Percentiles rank a stretch among this genome's conserved stretches.
These are phyloP conservation scores for Trametes punicea DNA, from an alignment of 768 basidiomycete genomes.

Conservation along the genomic window DNA sequence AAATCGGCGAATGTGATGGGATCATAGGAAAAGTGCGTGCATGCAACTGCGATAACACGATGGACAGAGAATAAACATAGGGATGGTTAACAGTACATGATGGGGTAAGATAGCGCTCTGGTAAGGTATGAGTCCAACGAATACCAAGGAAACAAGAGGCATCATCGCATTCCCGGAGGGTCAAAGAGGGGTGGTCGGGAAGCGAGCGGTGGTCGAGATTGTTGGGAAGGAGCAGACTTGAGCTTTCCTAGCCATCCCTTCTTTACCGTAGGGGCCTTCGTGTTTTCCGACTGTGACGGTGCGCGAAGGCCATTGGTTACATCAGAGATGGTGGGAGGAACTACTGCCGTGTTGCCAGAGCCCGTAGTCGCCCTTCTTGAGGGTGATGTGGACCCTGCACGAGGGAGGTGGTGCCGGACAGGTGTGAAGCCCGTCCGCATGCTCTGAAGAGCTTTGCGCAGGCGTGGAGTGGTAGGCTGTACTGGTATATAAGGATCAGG, in stretches of 20 bases:
- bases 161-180: constrained; percentile 11
- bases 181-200: constrained; percentile 12
- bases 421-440: constrained; percentile 73
- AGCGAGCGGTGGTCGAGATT: constrained; percentile 1
- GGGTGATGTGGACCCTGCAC: constrained; percentile 47
- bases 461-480: constrained; percentile 52
- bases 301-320: constrained; percentile 62
- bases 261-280: constrained; percentile 43
- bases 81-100: constrained; percentile 15
- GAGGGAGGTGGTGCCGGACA: constrained; percentile 47
- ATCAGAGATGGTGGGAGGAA: constrained; percentile 42
- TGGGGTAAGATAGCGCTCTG: constrained; percentile 9
- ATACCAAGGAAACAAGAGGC: background rate
- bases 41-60: constrained; percentile 12
- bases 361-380: constrained; percentile 43
- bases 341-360: constrained; percentile 28
- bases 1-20: background rate
- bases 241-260: constrained; percentile 74
- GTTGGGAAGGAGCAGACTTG: constrained; percentile 36
- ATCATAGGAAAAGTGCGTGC: background rate
- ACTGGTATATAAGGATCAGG: constrained; percentile 34
- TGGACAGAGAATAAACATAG: constrained; percentile 18
- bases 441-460: constrained; percentile 54
- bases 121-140: background rate
- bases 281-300: constrained; percentile 4